Evolutionary conservation across 129 eudicot genomes (phyloP).

Genomic region (Calendula officinalis): DNA sequence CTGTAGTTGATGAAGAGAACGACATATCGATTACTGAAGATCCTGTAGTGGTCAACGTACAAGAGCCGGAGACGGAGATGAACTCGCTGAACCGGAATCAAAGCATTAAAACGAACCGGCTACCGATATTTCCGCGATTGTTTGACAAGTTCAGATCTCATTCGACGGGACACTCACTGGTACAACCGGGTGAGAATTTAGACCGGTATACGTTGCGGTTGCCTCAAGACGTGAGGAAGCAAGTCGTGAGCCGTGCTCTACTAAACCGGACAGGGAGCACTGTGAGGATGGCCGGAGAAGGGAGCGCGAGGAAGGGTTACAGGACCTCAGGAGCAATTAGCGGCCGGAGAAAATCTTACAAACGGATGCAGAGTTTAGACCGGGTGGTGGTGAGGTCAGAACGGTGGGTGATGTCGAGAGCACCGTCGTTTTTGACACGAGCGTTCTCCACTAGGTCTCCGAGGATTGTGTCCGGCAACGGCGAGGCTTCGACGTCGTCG

Average conservation of each 20-base stretch:
- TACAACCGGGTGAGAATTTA: constrained; percentile 34
- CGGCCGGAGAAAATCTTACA: constrained; percentile 15
- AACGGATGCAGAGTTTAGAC: constrained; percentile 34
- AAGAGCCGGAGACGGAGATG: not conserved
- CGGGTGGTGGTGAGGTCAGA: constrained; percentile 26
- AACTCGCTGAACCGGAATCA: constrained; percentile 13
- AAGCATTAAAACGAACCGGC: constrained; percentile 15
- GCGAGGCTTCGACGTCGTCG: constrained; percentile 43
- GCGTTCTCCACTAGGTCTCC: constrained; percentile 24
- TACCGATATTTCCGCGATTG: not conserved
- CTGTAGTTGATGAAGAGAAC: not conserved
- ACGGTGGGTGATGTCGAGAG: constrained; percentile 28
- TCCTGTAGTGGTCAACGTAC: constrained; percentile 2
- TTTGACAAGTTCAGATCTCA: constrained; percentile 39
- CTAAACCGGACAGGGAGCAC: constrained; percentile 19
- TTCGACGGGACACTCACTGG: not conserved
- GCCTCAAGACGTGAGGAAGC: constrained; percentile 42
- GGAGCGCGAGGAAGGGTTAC: constrained; percentile 38
- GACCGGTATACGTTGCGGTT: constrained; percentile 58
- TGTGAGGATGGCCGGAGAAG: constrained; percentile 25
- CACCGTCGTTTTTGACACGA: constrained; percentile 36
- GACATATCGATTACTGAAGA: not conserved
- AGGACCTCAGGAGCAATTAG: constrained; percentile 30
- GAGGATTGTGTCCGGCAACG: constrained; percentile 38
- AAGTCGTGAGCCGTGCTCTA: constrained; percentile 34